Conservation (phyloP, 2,329 filamentous ascomycete genomes). For the Arthrinium puccinioides region DNA sequence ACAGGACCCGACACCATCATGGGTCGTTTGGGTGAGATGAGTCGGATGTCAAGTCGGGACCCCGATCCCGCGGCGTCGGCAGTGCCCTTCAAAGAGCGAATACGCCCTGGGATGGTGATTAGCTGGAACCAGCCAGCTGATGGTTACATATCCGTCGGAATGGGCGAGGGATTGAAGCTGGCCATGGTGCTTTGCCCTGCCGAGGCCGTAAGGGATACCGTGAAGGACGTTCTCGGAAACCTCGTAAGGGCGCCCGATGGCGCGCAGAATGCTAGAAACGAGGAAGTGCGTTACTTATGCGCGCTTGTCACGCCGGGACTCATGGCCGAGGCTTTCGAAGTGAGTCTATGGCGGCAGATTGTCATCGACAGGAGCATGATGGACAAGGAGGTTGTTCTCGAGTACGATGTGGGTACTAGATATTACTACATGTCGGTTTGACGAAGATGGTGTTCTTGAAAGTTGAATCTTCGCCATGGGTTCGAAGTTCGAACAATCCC, state of each 20-base stretch:
- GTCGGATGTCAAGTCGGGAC: constrained; percentile 21
- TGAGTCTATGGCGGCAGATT: constrained; percentile 31
- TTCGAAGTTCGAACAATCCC: too few relatives aligned
- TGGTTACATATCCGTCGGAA: constrained; percentile 8
- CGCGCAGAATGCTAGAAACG: constrained; percentile 8
- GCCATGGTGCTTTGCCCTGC: constrained; percentile 24
- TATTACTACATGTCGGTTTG: constrained; percentile 35
- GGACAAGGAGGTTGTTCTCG: constrained; percentile 32
- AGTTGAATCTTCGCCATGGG: too few relatives aligned
- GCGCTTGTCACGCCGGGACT: constrained; percentile 26
- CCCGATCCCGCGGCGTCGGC: constrained; percentile 11
- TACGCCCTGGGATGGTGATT: constrained; percentile 34
- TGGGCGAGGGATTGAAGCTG: too few relatives aligned
- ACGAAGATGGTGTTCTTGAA: too few relatives aligned
- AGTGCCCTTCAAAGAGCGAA: constrained; percentile 29
- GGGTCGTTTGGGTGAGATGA: too few relatives aligned
- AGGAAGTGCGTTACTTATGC: constrained; percentile 24
- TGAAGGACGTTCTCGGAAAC: too few relatives aligned
- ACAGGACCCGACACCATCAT: too few relatives aligned
- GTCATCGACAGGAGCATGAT: constrained; percentile 26
- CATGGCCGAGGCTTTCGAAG: constrained; percentile 28
- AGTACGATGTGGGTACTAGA: constrained; percentile 34
- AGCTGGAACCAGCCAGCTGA: constrained; percentile 18
- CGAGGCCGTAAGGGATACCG: too few relatives aligned
- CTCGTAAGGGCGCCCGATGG: constrained; percentile 8